phyloP scores from a whole-genome alignment of 768 basidiomycete genomes.

The Mycena kentingensis region DNA sequence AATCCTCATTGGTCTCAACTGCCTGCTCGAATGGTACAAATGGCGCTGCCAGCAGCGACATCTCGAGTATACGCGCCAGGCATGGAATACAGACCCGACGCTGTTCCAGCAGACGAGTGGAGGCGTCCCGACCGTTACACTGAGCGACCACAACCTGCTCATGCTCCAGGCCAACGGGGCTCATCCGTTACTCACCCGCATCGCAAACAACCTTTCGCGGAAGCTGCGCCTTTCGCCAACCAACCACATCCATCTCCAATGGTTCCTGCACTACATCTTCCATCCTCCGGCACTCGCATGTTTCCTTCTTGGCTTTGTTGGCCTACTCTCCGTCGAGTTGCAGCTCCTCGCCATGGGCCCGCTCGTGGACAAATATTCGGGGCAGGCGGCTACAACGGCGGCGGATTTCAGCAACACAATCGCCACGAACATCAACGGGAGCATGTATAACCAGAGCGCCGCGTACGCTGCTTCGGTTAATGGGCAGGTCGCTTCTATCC shows the following conservation, averaged over 20 bases:
- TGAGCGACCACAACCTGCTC: slow-evolving; percentile 78
- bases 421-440: slow-evolving; percentile 73
- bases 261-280: slow-evolving; percentile 91
- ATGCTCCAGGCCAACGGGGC: slow-evolving; percentile 67
- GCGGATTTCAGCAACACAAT: slow-evolving; percentile 72
- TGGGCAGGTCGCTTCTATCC: slow-evolving; percentile 62
- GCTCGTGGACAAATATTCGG: slow-evolving; percentile 67
- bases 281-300: slow-evolving; percentile 89
- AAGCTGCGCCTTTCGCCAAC: slow-evolving; percentile 57
- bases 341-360: slow-evolving; percentile 82
- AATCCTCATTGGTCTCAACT: slow-evolving; percentile 72
- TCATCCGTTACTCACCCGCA: slow-evolving; percentile 73
- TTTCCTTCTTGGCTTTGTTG: slow-evolving; percentile 91
- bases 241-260: slow-evolving; percentile 72
- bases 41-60: slow-evolving; percentile 73
- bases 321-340: slow-evolving; percentile 81
- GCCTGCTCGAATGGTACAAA: slow-evolving; percentile 84
- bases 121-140: slow-evolving; percentile 52
- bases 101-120: slow-evolving; percentile 43
- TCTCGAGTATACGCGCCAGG: slow-evolving; percentile 69
- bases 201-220: slow-evolving; percentile 55
- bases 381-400: slow-evolving; percentile 59
- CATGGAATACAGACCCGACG: slow-evolving; percentile 76
- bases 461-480: slow-evolving; percentile 82
- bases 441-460: slow-evolving; percentile 80